phyloP scores from a whole-genome alignment of 108 stramenopile species.

The Fragilariopsis cylindrus region DNA sequence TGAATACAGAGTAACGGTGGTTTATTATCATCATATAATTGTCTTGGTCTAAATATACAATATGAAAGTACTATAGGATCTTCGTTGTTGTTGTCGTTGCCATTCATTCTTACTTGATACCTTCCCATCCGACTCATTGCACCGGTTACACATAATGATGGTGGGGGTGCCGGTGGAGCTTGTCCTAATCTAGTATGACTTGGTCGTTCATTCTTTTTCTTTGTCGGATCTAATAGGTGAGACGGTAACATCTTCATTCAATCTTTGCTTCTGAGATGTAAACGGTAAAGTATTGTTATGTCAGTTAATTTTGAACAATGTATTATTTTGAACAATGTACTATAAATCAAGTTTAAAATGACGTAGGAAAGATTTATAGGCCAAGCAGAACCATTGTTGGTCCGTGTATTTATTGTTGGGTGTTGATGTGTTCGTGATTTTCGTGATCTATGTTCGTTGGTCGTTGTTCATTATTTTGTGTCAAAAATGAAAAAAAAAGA shows the following conservation, averaged over 20 bases:
- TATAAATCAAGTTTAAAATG: too few relatives aligned
- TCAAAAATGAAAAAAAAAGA: too few relatives aligned
- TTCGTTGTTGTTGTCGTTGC: background rate
- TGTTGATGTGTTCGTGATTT: too few relatives aligned
- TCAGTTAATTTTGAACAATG: too few relatives aligned
- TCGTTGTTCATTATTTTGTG: too few relatives aligned
- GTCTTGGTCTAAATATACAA: constrained; percentile 47
- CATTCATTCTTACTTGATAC: constrained; percentile 1
- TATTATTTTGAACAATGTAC: too few relatives aligned
- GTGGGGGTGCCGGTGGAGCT: constrained; percentile 25
- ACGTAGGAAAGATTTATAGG: too few relatives aligned
- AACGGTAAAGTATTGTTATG: too few relatives aligned
- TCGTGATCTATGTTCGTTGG: too few relatives aligned
- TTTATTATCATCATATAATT: constrained; percentile 15
- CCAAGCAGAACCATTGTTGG: too few relatives aligned
- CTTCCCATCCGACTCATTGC: constrained; percentile 38
- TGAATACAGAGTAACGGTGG: constrained; percentile 59
- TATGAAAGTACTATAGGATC: constrained; percentile 25
- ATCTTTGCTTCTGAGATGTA: too few relatives aligned
- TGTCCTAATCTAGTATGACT: constrained; percentile 21
- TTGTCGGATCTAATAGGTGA: constrained; percentile 24
- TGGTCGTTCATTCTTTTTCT: constrained; percentile 30
- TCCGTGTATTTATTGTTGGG: too few relatives aligned
- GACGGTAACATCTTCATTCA: constrained; percentile 17
- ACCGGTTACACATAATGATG: constrained; percentile 50